Evolutionary conservation across 805 yeast genomes (phyloP).

Genomic region (Candida sphagnicola): DNA sequence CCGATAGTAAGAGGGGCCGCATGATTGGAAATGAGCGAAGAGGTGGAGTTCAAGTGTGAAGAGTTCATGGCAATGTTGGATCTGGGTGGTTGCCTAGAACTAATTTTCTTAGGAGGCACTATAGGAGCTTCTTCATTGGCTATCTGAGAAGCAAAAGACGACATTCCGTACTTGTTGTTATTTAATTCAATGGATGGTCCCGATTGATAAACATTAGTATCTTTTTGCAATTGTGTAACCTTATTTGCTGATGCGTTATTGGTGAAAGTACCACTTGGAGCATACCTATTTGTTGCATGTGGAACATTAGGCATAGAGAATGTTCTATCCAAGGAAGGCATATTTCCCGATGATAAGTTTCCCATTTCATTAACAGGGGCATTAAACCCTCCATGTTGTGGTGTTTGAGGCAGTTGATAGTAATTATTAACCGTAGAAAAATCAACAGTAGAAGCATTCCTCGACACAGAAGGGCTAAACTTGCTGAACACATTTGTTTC

Average conservation of each 20-base stretch:
- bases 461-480: conserved; percentile 65
- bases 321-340: background rate
- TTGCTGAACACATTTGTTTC: conserved; percentile 64
- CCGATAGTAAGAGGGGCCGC: no score
- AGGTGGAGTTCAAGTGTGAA: conserved; percentile 1
- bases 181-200: background rate
- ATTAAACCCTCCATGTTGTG: background rate
- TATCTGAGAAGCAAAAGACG: background rate
- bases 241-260: background rate
- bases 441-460: conserved; percentile 44
- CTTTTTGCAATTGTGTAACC: conserved; percentile 1
- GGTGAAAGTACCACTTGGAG: conserved; percentile 7
- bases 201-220: background rate
- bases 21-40: conserved; percentile 1
- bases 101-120: background rate
- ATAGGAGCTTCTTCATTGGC: conserved; percentile 1
- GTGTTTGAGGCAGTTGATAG: conserved; percentile 8
- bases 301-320: conserved; percentile 4
- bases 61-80: background rate
- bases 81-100: background rate
- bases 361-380: background rate
- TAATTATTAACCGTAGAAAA: conserved; percentile 17
- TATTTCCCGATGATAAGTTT: background rate
- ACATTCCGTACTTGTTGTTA: background rate
- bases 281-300: conserved; percentile 8